phyloP scores from a whole-genome alignment of 2,329 filamentous ascomycete genomes.

The Alternaria panax region DNA sequence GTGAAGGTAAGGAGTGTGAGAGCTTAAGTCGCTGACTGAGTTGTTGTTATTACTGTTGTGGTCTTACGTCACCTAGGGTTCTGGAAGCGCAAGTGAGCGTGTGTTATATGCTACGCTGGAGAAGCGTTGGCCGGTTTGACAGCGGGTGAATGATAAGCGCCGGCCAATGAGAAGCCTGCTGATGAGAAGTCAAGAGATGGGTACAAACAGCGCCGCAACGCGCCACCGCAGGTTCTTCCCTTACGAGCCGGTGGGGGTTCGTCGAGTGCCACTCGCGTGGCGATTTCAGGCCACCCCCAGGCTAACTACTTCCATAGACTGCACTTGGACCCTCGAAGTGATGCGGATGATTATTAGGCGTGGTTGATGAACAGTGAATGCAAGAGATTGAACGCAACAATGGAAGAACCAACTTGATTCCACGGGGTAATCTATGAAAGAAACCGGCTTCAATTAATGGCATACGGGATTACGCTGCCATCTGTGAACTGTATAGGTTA shows the following conservation, averaged over 20 bases:
- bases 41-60: constrained; percentile 3
- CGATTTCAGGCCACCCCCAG: neutral
- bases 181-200: neutral
- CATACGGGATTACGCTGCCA: neutral
- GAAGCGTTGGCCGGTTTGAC: neutral
- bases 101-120: neutral
- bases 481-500: neutral
- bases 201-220: neutral
- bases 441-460: neutral
- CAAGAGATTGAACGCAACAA: neutral
- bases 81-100: constrained; percentile 7
- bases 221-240: neutral
- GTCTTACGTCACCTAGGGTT: neutral
- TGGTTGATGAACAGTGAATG: neutral
- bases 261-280: neutral
- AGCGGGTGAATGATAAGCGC: neutral
- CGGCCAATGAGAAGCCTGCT: constrained; percentile 1
- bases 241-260: neutral
- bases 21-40: neutral
- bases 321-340: neutral
- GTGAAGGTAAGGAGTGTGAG: neutral
- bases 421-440: neutral
- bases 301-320: neutral
- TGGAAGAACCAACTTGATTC: neutral
- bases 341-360: neutral